These are phyloP conservation scores for Fusarium heterosporum DNA, from an alignment of 2,329 filamentous ascomycete genomes.

Conservation along the genomic window DNA sequence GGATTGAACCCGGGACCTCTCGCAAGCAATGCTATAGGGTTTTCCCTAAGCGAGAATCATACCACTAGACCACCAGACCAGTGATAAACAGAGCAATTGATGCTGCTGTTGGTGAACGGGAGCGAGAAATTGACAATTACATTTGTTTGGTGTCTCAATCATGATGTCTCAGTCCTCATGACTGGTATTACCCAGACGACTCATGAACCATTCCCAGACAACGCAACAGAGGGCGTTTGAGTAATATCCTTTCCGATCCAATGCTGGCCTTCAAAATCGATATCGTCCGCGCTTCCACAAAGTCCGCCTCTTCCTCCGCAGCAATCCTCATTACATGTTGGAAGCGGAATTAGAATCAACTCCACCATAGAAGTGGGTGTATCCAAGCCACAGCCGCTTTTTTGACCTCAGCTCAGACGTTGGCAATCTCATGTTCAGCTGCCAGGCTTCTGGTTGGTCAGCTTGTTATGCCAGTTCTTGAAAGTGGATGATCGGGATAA, in stretches of 20 bases:
- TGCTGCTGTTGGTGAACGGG: conserved; percentile 5
- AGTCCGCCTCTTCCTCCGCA: conserved; percentile 45
- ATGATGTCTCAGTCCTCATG: no score
- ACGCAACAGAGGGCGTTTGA: not conserved
- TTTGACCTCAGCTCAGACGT: conserved; percentile 17
- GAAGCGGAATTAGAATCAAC: conserved; percentile 44
- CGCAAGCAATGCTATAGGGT: conserved; percentile 55
- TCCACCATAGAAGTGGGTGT: conserved; percentile 9
- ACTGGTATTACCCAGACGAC: not conserved
- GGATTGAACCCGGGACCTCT: conserved; percentile 62
- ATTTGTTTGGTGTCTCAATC: no score
- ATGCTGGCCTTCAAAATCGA: no score
- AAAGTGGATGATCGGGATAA: conserved; percentile 32
- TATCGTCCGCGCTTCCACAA: not conserved
- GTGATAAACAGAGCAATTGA: not conserved
- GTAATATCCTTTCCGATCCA: no score
- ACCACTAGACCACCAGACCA: conserved; percentile 72
- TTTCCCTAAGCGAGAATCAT: conserved; percentile 77
- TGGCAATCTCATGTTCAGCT: conserved; percentile 31
- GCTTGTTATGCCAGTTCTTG: not conserved
- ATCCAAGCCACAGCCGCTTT: conserved; percentile 35
- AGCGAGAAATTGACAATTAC: no score
- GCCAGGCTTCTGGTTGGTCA: conserved; percentile 17
- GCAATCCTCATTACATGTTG: not conserved
- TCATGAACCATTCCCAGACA: not conserved